These are phyloP conservation scores for Capsaspora owczarzaki DNA, from an alignment of 78 protist genomes.

Conservation along the genomic window DNA sequence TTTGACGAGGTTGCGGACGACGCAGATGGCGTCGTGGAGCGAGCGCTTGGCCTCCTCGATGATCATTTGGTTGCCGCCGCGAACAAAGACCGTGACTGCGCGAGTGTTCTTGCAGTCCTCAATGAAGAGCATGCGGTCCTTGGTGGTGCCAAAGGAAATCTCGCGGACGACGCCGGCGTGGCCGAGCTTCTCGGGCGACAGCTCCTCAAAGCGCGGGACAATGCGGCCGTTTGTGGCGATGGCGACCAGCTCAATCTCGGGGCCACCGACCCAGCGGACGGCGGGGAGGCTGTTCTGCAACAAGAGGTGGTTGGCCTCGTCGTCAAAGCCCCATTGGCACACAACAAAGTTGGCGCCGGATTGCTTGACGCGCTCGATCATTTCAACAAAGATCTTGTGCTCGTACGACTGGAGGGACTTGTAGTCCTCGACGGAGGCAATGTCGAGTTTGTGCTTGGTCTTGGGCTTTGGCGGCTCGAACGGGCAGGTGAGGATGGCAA, in stretches of 20 bases:
- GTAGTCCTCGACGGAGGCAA: constrained; percentile 71
- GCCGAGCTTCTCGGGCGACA: constrained; percentile 95
- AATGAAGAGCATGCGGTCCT: constrained; percentile 90
- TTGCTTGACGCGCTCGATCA: constrained; percentile 82
- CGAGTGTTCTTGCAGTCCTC: constrained; percentile 94
- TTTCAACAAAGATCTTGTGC: constrained; percentile 76
- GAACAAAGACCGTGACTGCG: constrained; percentile 96
- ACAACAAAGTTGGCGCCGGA: constrained; percentile 91
- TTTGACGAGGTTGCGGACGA: constrained; percentile 95
- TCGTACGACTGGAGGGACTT: constrained; percentile 75
- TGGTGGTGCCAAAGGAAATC: constrained; percentile 92
- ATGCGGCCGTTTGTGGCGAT: constrained; percentile 99
- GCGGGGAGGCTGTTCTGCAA: constrained; percentile 94
- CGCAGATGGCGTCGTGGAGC: constrained; percentile 99
- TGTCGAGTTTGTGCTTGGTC: constrained; percentile 86
- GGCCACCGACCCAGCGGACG: constrained; percentile 99
- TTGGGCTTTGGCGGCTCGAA: constrained; percentile 99
- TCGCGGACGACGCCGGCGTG: constrained; percentile 88
- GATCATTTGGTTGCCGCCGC: constrained; percentile 99
- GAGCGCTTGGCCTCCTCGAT: constrained; percentile 97
- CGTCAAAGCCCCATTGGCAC: constrained; percentile 99
- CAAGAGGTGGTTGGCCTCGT: constrained; percentile 99
- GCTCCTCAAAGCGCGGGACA: constrained; percentile 98
- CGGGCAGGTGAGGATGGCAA: constrained; percentile 96
- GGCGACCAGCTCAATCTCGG: constrained; percentile 97